Base-by-base conservation (phyloP, 202 grass and related monocot genomes). In the Saccharum hybrid region DNA sequence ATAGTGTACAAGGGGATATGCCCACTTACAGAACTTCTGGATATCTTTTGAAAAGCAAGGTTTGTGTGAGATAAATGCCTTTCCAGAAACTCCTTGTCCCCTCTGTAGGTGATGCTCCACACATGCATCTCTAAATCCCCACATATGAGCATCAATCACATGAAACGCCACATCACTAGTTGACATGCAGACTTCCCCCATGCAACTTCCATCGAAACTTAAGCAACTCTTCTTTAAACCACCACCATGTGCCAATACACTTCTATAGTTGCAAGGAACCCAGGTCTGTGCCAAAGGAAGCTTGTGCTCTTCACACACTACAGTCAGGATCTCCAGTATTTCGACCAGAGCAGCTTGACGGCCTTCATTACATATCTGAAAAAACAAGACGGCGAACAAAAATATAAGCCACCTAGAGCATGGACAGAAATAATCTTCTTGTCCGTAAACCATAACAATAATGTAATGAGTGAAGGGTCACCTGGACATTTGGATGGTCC, bases 41-140 rank as follows among this genome's bases (percentile, higher is more conserved):
- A 92, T 81, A 66, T 98, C 90, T 85, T 84, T 91, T 48, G 89
- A 94, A 79, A 94, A 95, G 54, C 90, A 98, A 16, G 92, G 89
- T 84, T 75, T 93, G 5, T 15, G 85, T 72, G 72, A 85, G 68
- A 86, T 76, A 80, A 92, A 98, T 4, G 92, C 88, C 71, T 89
- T 92, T 56, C 96, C 26, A 39, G 90, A 73, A 88, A 90, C 96
- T 84, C 95, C 95, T 85, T 98, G 95, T 11, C 92, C 92, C 89
- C 77, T 94, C 45, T 97, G 90, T 68, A 98, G 87, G 86, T 98
- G 96, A 86, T 98, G 96, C 64, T 93, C 96, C 60, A 95, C 78
- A 85, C 96, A 98, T 16, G 92, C 95, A 75, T 98, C 95, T 82
- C 92, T 87, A 52, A 98, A 98, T 41, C 95, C 95, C 95, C 96